phyloP scores from a whole-genome alignment of 345 rosid species.

The Eucalyptus tenuipes region DNA sequence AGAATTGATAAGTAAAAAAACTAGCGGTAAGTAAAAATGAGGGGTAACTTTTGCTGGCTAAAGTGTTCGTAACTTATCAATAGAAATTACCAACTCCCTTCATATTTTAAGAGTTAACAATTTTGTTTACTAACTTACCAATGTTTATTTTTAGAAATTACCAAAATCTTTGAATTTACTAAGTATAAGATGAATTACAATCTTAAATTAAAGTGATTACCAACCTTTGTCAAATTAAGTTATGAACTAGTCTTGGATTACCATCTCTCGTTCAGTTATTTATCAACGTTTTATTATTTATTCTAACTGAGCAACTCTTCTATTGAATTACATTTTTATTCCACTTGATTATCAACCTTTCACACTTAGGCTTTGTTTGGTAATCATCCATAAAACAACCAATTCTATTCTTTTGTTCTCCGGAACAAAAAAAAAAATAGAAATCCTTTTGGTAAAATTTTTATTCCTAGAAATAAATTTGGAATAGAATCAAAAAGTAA shows the following conservation, averaged over 20 bases:
- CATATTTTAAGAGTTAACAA: neutral
- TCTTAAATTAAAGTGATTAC: neutral
- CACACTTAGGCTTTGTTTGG: no score
- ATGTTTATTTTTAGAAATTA: neutral
- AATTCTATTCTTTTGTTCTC: no score
- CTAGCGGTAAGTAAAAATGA: neutral
- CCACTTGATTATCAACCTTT: neutral
- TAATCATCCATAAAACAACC: no score
- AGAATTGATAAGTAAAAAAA: neutral
- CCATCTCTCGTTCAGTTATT: neutral
- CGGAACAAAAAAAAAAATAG: no score
- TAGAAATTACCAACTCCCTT: neutral
- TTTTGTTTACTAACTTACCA: neutral
- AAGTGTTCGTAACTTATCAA: neutral
- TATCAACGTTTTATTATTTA: neutral
- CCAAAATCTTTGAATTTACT: neutral
- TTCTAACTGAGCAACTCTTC: neutral
- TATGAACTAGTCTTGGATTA: neutral
- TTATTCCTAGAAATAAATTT: no score
- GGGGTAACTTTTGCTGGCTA: neutral
- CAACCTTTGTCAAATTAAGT: neutral
- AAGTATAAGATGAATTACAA: neutral
- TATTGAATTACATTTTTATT: neutral
- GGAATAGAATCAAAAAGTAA: no score
- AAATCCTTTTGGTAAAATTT: no score